phyloP scores from a whole-genome alignment of 2,329 filamentous ascomycete genomes.

The Cryoendolithus antarcticus region DNA sequence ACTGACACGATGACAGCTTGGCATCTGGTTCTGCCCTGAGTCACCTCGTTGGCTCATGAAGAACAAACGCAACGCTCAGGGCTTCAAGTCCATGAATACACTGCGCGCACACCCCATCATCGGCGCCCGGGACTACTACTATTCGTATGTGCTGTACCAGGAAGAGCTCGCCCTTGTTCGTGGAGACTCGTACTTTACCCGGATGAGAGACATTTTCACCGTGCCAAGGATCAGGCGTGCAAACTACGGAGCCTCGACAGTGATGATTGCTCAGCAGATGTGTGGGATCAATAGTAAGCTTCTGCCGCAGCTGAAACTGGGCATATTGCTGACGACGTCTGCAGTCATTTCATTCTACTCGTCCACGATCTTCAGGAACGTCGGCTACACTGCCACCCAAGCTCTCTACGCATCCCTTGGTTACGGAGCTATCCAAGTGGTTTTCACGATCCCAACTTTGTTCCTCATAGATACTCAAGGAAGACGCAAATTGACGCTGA shows the following conservation, averaged over 20 bases:
- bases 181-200: conserved; percentile 28
- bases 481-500: conserved; percentile 26
- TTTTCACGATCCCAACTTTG: conserved; percentile 23
- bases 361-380: conserved; percentile 25
- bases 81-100: conserved; percentile 36
- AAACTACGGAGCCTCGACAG: conserved; percentile 21
- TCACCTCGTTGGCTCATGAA: conserved; percentile 41
- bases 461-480: conserved; percentile 36
- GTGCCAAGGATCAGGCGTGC: conserved; percentile 37
- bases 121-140: conserved; percentile 45
- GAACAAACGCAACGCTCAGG: conserved; percentile 32
- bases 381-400: conserved; percentile 23
- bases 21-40: conserved; percentile 29
- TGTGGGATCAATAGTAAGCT: conserved; percentile 22
- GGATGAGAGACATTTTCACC: conserved; percentile 37
- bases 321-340: neutral
- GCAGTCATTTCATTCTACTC: conserved; percentile 26
- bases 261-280: conserved; percentile 27
- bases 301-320: too few relatives aligned
- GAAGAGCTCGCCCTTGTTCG: conserved; percentile 22
- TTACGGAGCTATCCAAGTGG: conserved; percentile 33
- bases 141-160: conserved; percentile 28
- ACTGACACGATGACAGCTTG: neutral
- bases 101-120: conserved; percentile 40
- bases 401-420: conserved; percentile 31